Conservation (phyloP, 2,329 filamentous ascomycete genomes). For the Penicillium polonicum region DNA sequence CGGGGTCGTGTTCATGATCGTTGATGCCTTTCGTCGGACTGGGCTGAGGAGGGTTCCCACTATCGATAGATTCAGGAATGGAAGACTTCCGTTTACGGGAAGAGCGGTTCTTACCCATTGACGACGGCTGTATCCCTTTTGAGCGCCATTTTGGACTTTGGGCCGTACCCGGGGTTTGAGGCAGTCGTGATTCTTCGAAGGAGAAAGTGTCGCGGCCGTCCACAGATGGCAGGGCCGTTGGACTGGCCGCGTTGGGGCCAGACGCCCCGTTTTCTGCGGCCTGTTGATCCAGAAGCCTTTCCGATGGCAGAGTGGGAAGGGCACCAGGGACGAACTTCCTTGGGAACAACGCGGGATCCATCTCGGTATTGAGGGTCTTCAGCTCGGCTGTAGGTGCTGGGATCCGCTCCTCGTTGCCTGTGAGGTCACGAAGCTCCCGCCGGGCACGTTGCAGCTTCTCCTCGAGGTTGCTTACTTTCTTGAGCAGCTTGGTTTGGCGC, state of each 20-base stretch:
- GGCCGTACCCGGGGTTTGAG: constrained; percentile 3
- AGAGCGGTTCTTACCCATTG: constrained; percentile 31
- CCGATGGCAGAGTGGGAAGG: constrained; percentile 47
- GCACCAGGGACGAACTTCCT: constrained; percentile 44
- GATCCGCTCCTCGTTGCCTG: constrained; percentile 39
- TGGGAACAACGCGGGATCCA: constrained; percentile 26
- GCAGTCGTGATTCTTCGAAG: constrained; percentile 10
- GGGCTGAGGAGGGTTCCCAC: constrained; percentile 23
- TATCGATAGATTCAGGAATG: constrained; percentile 30
- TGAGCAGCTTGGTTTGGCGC: constrained; percentile 57
- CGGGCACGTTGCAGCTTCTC: constrained; percentile 56
- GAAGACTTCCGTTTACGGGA: constrained; percentile 39
- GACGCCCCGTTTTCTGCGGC: constrained; percentile 16
- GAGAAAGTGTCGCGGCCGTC: constrained; percentile 15
- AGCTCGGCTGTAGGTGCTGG: constrained; percentile 13
- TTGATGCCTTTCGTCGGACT: constrained; percentile 16
- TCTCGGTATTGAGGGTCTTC: constrained; percentile 26
- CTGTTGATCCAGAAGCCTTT: constrained; percentile 44
- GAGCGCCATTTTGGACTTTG: constrained; percentile 19
- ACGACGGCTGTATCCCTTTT: constrained; percentile 18
- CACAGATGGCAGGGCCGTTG: constrained; percentile 19
- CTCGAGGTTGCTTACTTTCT: constrained; percentile 62
- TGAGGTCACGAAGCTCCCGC: constrained; percentile 52
- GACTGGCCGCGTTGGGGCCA: constrained; percentile 2
- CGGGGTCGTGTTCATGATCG: constrained; percentile 11